Base-by-base conservation (phyloP, 345 rosid species). In the Gossypium turneri region DNA sequence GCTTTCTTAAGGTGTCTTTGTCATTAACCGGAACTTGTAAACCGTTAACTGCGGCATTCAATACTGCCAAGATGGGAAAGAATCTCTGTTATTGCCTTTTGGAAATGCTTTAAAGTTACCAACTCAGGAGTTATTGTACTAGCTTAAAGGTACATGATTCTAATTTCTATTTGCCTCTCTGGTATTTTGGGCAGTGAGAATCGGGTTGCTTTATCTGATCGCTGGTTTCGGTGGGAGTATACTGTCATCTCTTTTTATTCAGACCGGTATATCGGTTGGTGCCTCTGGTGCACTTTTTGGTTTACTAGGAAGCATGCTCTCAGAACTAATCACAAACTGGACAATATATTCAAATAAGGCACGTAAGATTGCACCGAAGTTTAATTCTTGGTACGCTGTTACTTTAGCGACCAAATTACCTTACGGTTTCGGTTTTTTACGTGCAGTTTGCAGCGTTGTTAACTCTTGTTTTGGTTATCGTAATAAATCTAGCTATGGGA, bases 221-320 rank as follows among this genome's bases (percentile, higher is more conserved):
- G 82, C 99, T 65, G 98, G 98, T 81, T 82, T 96, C 75, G 98
- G 98, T 70, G 98, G 99, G 75, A 92, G 98, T 82, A 84, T 92
- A 79, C 60, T 93, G 76, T 93, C 99, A 0, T 73, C 97, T 19
- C 94, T 96, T 59, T 96, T 90, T 81, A 88, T 93, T 79, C 90
- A 86, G 65, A 60, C 61, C 20, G 89, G 89, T 77, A 96, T 95
- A 78, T 96, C 99, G 9, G 97, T 96, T 2, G 99, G 99, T 81
- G 99, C 99, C 34, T 96, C 99, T 12, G 99, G 99, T 67, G 98
- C 99, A 52, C 88, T 96, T 47, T 95, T 95, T 24, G 99, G 98
- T 79, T 88, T 93, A 81, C 88, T 95, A 22, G 99, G 99, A 69
- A 90, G 93, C 73, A 95, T 95, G 99, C 88, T 95, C 47, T 91